Evolutionary conservation across 73 alveolate species (phyloP), one percentile per base, ranked within the genome.

Genomic region (Halteria grandinella): DNA sequence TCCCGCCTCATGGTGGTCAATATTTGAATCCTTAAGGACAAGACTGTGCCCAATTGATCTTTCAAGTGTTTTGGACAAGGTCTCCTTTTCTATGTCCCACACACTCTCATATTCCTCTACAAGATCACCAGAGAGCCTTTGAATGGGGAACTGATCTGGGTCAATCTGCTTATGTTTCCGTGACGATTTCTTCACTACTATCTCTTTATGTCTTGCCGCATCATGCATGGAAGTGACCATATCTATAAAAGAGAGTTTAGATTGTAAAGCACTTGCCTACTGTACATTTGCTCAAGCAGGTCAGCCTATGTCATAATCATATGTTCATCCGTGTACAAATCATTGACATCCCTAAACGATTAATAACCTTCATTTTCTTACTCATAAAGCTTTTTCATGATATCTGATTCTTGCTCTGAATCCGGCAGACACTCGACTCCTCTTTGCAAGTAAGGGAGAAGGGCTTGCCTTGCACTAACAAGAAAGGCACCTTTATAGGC

Each of bases 1-100:
- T n/a, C 95, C 95, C 24, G 91, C 89, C 70, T 87, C 85, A 54
- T 59, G 91, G 41, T 87, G 95, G 24, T 69, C 82, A 10, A 86
- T 86, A 8, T 52, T 43, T 11, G 91, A 86, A 20, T 51, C 70
- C 45, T 78, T 41, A 29, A 74, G 39, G 36, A 25, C 40, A 0
- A 76, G 47, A 25, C 29, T 25, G 53, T 39, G 70, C 8, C 89
- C 93, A 47, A 84, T 64, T 36, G 12, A 23, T 37, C 34, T 41
- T 31, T 53, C 57, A 11, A 80, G 41, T n/a, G 11, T 41, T 24
- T 80, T 64, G 37, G 50, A 0, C 24, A 80, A 39, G 0, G 12
- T 8, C 6, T 80, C 74, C 14, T 47, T 50, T 28, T 66, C 73
- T 4, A 20, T 41, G 23, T 80, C 73, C 90, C 90, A 80, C 6